Evolutionary conservation across 1,284 basidiomycete genomes (phyloP), one percentile per base, ranked within the genome.

Genomic region (Apiotrichum sp.): DNA sequence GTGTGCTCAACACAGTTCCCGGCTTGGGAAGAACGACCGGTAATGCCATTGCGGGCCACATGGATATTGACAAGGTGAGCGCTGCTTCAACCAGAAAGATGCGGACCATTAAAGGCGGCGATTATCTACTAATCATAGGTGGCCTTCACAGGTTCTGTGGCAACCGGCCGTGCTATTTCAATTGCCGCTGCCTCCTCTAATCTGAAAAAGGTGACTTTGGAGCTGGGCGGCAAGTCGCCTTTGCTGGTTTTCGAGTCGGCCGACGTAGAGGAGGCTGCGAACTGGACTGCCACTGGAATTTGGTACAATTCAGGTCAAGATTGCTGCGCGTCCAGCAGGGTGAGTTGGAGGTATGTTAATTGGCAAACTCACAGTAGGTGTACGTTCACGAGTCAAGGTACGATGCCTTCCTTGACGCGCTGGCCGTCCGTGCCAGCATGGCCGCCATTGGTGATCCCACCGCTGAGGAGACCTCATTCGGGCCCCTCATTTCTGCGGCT

Each of bases 1-100:
- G 93, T 57, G 93, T 95, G 14, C 72, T 97, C 65, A 96, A 96
- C 78, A 87, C 88, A 34, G 80, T 93, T n/a, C 84, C 86, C 3
- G 91, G 92, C 33, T 81, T 88, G 55, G 95, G 95, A n/a, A 69
- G 79, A 47, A 80, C 89, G 49, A 92, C 89, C 56, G 95, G 95
- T 39, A 86, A 88, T 31, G 88, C 89, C 33, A 81, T 95, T 60
- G 78, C 89, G 6, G 74, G 81, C 13, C 90, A 93, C 74, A 80
- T 72, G 52, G 87, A 85, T 63, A 86, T 93, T 51, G 88, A 92
- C 77, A 93, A 93, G 76, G 62, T 77, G 56, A 9, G 59, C 52
- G 22, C 22, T 43, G 14, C 16, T 22, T 8, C 40, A 13, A 41
- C 6, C 40, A 14, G 40, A 47, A 22, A 22, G 22, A 22, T 22